Evolutionary conservation across 441 rosid genomes (phyloP), one percentile per base, ranked within the genome.

Genomic region (Bocquillonia castaneifolia): DNA sequence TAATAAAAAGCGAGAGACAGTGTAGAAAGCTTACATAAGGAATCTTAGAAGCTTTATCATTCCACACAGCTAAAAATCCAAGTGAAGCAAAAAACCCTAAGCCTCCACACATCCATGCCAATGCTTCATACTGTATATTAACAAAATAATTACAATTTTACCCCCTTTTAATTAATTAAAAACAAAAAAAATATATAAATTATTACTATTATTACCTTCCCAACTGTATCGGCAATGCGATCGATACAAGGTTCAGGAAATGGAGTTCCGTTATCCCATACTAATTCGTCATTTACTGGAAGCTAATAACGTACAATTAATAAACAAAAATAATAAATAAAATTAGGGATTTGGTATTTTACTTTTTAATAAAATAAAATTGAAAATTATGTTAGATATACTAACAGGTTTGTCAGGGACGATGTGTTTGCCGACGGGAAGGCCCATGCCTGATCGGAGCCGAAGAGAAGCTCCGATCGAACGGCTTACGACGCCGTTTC

Each of bases 61-160:
- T 89, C 84, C 88, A 84, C 76, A 79, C 88, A 66, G 93, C 93
- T 63, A 85, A 64, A 22, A 81, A 57, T 61, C 97, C 97, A 17
- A 93, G 76, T 26, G 84, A 28, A 0, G 86, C 95, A 56, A 93
- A 93, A 82, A 78, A 91, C 29, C 97, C 76, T 79, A 93, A 80
- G 37, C 98, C 98, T 18, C 98, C 95, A 76, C 92, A 87, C 71
- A 91, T n/a, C 98, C 98, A 93, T 66, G 86, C 98, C 81, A 93
- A 78, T 10, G 98, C 98, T 80, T 93, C 97, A 31, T 93, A 93
- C 97, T 93, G 72, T 53, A 62, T 51, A 73, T 53, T 0, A 28
- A 60, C 31, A 45, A 14, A 52, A 37, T 56, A 40, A 9, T 6
- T 12, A 44, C 45, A 48, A 18, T 40, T 1, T 20, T n/a, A 51